Percentiles rank a stretch among this genome's conserved stretches.
Conservation (phyloP, 768 basidiomycete genomes). For the Rubroboletus pulcherrimus region DNA sequence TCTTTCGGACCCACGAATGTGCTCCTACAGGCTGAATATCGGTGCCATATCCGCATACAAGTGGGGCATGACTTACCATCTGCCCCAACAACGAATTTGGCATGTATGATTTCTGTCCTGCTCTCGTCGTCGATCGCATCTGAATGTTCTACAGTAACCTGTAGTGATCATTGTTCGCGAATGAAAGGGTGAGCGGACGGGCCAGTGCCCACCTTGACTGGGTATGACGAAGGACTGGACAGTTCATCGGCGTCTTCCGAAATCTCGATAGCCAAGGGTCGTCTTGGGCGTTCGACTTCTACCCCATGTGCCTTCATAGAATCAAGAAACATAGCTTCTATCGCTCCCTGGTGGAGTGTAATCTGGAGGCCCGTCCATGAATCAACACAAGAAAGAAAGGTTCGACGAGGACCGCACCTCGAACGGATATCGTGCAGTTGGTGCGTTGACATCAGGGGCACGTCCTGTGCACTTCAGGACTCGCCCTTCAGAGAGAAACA, state of each 20-base stretch:
- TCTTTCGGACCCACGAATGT: slow-evolving; percentile 46
- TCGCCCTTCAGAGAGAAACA: neutral
- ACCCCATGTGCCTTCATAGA: slow-evolving; percentile 33
- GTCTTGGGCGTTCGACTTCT: slow-evolving; percentile 35
- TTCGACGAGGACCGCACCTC: slow-evolving; percentile 41
- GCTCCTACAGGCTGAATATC: slow-evolving; percentile 29
- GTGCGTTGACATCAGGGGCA: slow-evolving; percentile 56
- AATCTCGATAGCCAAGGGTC: slow-evolving; percentile 30
- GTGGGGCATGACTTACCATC: slow-evolving; percentile 24
- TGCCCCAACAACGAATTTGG: slow-evolving; percentile 36
- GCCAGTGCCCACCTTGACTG: slow-evolving; percentile 25
- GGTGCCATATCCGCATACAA: neutral
- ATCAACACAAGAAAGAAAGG: neutral
- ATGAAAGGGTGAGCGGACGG: neutral
- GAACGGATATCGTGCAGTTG: slow-evolving; percentile 66
- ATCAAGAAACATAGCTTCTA: slow-evolving; percentile 41
- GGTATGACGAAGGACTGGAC: slow-evolving; percentile 26
- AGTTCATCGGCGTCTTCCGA: slow-evolving; percentile 38
- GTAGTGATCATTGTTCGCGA: neutral
- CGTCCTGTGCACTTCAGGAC: slow-evolving; percentile 53
- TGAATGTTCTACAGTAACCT: slow-evolving; percentile 25
- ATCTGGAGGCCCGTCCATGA: slow-evolving; percentile 17
- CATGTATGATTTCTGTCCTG: slow-evolving; percentile 31
- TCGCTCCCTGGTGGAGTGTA: slow-evolving; percentile 40
- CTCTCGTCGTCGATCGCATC: slow-evolving; percentile 26